Conservation (phyloP, 257 asterid species). For the Petunia axillaris region DNA sequence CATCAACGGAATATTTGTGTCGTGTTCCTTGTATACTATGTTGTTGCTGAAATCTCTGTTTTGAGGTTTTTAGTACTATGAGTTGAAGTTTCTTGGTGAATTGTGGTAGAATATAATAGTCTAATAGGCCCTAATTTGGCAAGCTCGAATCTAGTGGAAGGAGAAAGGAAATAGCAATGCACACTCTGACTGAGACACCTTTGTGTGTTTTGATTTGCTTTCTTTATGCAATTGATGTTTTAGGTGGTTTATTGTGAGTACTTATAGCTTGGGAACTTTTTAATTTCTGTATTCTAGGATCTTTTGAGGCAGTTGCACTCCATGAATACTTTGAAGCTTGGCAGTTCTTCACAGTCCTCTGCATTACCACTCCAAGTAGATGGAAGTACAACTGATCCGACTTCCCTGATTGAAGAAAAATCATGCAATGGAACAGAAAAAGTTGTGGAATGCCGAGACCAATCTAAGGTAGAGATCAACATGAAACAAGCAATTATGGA, state of each 20-base stretch:
- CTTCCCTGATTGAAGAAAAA: constrained; percentile 39
- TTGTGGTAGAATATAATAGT: constrained; percentile 10
- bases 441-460: constrained; percentile 39
- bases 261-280: neutral
- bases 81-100: constrained; percentile 4
- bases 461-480: constrained; percentile 35
- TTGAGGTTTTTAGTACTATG: constrained; percentile 4
- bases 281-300: constrained; percentile 48
- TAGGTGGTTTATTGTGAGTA: neutral
- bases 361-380: constrained; percentile 43
- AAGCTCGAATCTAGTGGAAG: neutral
- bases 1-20: neutral
- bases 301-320: constrained; percentile 74
- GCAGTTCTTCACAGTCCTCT: constrained; percentile 53
- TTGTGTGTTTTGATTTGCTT: neutral
- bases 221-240: neutral
- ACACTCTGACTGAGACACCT: constrained; percentile 9
- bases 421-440: constrained; percentile 37
- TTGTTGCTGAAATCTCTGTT: neutral
- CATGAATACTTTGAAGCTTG: constrained; percentile 46
- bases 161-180: neutral
- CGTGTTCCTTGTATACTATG: neutral
- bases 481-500: constrained; percentile 57
- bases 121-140: neutral
- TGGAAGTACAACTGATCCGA: constrained; percentile 35